Conservation (phyloP, 495 filamentous ascomycete genomes). For the Aspergillus sclerotiicarbonarius region DNA sequence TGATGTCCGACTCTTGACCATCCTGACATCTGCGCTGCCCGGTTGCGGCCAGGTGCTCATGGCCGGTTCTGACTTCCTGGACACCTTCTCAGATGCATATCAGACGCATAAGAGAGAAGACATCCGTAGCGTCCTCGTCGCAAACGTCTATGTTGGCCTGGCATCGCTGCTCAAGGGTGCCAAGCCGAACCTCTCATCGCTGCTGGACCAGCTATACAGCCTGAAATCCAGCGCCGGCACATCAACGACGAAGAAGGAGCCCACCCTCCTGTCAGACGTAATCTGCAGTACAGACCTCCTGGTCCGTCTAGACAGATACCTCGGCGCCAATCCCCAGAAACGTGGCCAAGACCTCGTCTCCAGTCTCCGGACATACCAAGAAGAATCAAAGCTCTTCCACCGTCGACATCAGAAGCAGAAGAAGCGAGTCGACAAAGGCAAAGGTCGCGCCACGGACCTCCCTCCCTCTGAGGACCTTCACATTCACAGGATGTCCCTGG, state of each 20-base stretch:
- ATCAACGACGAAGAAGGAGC: constrained; percentile 35
- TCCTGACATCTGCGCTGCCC: constrained; percentile 37
- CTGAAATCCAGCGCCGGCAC: constrained; percentile 64
- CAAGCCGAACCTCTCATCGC: constrained; percentile 63
- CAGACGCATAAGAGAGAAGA: constrained; percentile 52
- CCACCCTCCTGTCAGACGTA: constrained; percentile 45
- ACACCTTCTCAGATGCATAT: constrained; percentile 67
- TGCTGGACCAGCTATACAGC: constrained; percentile 79
- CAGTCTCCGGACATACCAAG: constrained; percentile 44
- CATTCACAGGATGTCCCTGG: constrained; percentile 75
- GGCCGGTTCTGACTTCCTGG: constrained; percentile 80
- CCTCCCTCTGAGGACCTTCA: constrained; percentile 56
- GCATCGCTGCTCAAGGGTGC: constrained; percentile 63
- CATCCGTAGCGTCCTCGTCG: constrained; percentile 61
- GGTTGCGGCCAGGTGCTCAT: constrained; percentile 59
- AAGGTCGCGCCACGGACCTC: constrained; percentile 49
- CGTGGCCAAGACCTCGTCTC: constrained; percentile 41
- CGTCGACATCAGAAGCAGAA: constrained; percentile 56
- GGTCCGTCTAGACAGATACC: constrained; percentile 51
- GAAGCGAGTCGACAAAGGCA: constrained; percentile 65
- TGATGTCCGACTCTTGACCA: constrained; percentile 40
- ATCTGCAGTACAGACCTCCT: constrained; percentile 43
- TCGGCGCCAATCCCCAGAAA: constrained; percentile 51
- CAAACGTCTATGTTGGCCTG: constrained; percentile 69
- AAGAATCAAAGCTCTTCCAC: constrained; percentile 49